phyloP scores from a whole-genome alignment of 495 filamentous ascomycete species.

The Venustampulla echinocandica region DNA sequence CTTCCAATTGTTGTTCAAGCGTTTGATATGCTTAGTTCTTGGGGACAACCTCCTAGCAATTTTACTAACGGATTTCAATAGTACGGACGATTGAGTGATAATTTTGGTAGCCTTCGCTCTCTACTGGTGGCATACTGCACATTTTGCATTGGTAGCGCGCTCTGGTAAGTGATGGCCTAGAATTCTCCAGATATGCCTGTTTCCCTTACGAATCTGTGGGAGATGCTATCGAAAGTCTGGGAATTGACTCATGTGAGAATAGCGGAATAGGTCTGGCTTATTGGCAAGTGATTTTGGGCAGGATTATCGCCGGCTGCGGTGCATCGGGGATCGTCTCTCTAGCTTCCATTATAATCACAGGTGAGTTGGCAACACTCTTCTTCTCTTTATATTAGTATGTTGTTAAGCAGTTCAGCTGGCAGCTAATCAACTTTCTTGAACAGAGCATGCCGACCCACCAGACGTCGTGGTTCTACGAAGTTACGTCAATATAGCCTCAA shows the following conservation, averaged over 20 bases:
- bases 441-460: constrained; percentile 51
- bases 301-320: constrained; percentile 49
- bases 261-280: constrained; percentile 46
- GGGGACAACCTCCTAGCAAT: not conserved
- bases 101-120: constrained; percentile 75
- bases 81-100: constrained; percentile 69
- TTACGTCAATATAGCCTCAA: constrained; percentile 56
- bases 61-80: constrained; percentile 19
- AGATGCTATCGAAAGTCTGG: constrained; percentile 1
- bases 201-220: not conserved
- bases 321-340: constrained; percentile 49
- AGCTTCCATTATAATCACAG: constrained; percentile 53
- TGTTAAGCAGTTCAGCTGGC: no score
- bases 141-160: constrained; percentile 27
- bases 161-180: constrained; percentile 25
- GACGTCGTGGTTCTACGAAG: constrained; percentile 57
- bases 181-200: not conserved
- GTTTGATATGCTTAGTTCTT: constrained; percentile 20
- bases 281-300: constrained; percentile 48
- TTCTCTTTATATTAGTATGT: no score
- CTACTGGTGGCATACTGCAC: constrained; percentile 45
- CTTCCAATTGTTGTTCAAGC: no score
- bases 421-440: constrained; percentile 5
- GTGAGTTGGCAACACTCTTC: constrained; percentile 28
- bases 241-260: constrained; percentile 9